Conservation (phyloP, 2,329 filamentous ascomycete genomes). For the Microsporum audouinii region DNA sequence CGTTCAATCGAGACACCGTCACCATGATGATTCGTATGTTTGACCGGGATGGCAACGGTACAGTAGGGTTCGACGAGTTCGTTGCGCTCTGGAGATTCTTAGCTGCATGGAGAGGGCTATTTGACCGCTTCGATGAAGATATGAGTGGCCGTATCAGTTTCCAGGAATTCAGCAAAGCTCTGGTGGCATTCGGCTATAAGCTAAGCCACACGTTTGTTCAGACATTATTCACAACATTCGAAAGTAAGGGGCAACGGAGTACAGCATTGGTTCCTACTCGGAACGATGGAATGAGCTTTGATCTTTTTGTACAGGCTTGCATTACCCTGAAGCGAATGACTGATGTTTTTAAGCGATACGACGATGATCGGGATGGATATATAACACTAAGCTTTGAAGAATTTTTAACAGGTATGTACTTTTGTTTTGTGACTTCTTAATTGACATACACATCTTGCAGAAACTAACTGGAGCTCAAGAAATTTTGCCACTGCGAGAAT, state of each 20-base stretch:
- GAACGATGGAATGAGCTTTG: constrained; percentile 68
- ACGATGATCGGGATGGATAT: constrained; percentile 90
- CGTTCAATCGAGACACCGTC: constrained; percentile 87
- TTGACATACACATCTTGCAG: not conserved
- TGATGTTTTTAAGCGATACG: constrained; percentile 97
- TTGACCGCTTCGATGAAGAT: constrained; percentile 90
- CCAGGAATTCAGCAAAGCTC: constrained; percentile 76
- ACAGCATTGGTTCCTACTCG: constrained; percentile 30
- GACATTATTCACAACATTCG: constrained; percentile 78
- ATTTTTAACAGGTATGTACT: constrained; percentile 51
- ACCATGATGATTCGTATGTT: constrained; percentile 99
- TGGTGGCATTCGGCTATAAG: constrained; percentile 87
- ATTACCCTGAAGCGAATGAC: constrained; percentile 98
- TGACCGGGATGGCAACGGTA: constrained; percentile 77
- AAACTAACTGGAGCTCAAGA: constrained; percentile 3
- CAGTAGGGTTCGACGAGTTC: constrained; percentile 91
- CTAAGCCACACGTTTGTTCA: constrained; percentile 74
- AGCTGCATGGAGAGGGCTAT: constrained; percentile 83
- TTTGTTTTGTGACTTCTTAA: no score
- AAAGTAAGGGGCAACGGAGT: constrained; percentile 43
- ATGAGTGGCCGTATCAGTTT: constrained; percentile 75
- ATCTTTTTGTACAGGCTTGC: constrained; percentile 94
- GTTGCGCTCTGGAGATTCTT: constrained; percentile 94
- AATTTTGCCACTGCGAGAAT: constrained; percentile 12
- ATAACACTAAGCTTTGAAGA: constrained; percentile 75